Base-by-base conservation (phyloP, 148 eudicot genomes). In the Fagopyrum esculentum region DNA sequence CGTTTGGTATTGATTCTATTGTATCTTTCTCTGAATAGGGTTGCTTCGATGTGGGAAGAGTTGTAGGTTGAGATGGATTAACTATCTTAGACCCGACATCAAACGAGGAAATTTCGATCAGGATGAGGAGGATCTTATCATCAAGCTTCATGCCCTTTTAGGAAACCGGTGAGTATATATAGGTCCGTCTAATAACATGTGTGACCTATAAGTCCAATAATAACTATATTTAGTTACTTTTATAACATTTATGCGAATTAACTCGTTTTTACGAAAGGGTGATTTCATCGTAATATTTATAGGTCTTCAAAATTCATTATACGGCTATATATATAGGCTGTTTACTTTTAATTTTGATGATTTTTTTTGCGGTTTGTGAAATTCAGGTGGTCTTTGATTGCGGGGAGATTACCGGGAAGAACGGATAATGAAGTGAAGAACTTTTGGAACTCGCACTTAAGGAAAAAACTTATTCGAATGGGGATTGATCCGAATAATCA, bases 371-470 rank as follows among this genome's bases (percentile, higher is more conserved):
- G 3, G 8, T 66, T 64, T 66, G 35, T n/a, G 17, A 43, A 12
- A 13, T 0, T 5, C 2, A 86, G 89, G 80, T 86, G 89, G 89
- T 78, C 89, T 1, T 73, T 86, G 75, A 83, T 86, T 17, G 86
- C 86, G 1, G 86, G 86, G 57, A 84, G 86, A 44, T 64, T 84
- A 30, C 86, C 86, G 4, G 86, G 86, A 45, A 75, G 86, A 51
- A 84, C 86, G 3, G 86, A 81, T n/a, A 84, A 84, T 46, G 86
- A 84, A 49, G 86, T 84, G 78, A 84, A 84, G 54, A 84, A 84
- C 72, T 81, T 76, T 55, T 84, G 86, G 86, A 84, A 84, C 60
- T 76, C 78, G 13, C 80, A 79, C 64, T 30, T 78, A 64, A 77
- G 73, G 19, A 84, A 78, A 74, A 81, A 84, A 76, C 78, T 83